Evolutionary conservation across 352 stramenopile species (phyloP), one percentile per base, ranked within the genome.

Genomic region (Globisporangium canariense): DNA sequence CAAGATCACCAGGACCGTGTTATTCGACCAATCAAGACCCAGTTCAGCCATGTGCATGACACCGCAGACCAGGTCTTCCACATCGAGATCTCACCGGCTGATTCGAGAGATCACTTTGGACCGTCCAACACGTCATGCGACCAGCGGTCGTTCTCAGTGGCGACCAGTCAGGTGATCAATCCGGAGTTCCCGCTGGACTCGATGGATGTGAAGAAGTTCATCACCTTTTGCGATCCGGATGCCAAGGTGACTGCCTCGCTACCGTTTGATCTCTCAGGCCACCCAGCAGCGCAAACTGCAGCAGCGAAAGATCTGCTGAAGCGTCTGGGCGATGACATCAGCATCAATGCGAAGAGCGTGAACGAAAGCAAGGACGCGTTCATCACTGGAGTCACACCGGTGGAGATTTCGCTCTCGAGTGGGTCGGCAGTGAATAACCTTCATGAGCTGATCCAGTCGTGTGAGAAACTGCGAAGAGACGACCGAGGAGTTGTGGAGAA

Each of bases 281-380:
- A 98, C 40, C 93, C 81, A 57, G 91, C 71, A 46, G 93, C 88
- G 16, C 89, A 97, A 67, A 98, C 93, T 20, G 91, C 96, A 49
- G 97, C 96, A 55, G 97, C 95, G 7, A 93, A 97, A 71, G 93
- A 98, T 66, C 89, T 98, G 43, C 86, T 98, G 22, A 89, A 95
- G 61, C 81, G 97, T 25, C 86, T 99, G 4, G 70, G 69, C 4
- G 89, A 97, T 41, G 97, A 99, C 66, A 94, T 98, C 51, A 77
- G 83, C n/a, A 88, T 86, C 9, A 91, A 95, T 52, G 86, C 88
- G 8, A 69, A 85, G 49, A 74, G 69, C 7, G 81, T 90, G 43
- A 94, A 93, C 28, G 72, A 65, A 14, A 90, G 82, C 45, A 88
- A 93, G 56, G 84, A 96, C 58, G 82, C 83, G 0, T 95, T 86